Percentiles rank a stretch among this genome's conserved stretches.
phyloP scores from a whole-genome alignment of 202 grass and related monocot species.

The Panicum hallii region DNA sequence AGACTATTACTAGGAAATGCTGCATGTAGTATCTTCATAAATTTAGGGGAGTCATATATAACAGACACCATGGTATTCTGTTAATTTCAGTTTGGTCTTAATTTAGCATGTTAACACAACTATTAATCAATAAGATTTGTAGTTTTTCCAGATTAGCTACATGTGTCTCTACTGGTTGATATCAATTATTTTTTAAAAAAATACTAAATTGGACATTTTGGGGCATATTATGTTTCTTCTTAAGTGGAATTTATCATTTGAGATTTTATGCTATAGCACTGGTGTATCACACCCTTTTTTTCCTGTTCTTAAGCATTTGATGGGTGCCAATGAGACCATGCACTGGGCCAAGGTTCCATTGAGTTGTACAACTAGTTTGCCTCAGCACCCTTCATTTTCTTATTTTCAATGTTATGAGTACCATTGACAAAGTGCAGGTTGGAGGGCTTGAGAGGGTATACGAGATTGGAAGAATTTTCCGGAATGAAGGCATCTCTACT shows the following conservation, averaged over 20 bases:
- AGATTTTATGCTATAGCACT: slow-evolving; percentile 20
- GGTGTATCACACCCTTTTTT: neutral
- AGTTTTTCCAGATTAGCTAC: slow-evolving; percentile 31
- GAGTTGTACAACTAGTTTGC: slow-evolving; percentile 20
- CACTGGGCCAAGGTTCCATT: neutral
- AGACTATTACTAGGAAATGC: slow-evolving; percentile 2
- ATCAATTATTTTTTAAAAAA: slow-evolving; percentile 30
- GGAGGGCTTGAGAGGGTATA: slow-evolving; percentile 97
- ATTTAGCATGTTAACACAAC: slow-evolving; percentile 30
- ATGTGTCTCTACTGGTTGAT: slow-evolving; percentile 8
- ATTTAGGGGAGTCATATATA: slow-evolving; percentile 3
- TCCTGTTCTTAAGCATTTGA: neutral
- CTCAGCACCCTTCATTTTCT: slow-evolving; percentile 7
- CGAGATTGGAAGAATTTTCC: slow-evolving; percentile 98
- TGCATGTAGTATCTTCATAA: slow-evolving; percentile 31
- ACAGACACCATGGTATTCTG: neutral
- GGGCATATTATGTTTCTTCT: neutral
- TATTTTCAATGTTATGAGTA: slow-evolving; percentile 27
- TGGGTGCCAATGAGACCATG: slow-evolving; percentile 6
- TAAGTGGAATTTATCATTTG: neutral
- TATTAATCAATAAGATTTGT: slow-evolving; percentile 30
- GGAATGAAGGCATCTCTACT: slow-evolving; percentile 98
- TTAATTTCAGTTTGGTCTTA: slow-evolving; percentile 19
- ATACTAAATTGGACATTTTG: neutral
- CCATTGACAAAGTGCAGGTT: slow-evolving; percentile 66